Conservation (phyloP, 2,329 filamentous ascomycete genomes). For the Neopestalotiopsis sp. region DNA sequence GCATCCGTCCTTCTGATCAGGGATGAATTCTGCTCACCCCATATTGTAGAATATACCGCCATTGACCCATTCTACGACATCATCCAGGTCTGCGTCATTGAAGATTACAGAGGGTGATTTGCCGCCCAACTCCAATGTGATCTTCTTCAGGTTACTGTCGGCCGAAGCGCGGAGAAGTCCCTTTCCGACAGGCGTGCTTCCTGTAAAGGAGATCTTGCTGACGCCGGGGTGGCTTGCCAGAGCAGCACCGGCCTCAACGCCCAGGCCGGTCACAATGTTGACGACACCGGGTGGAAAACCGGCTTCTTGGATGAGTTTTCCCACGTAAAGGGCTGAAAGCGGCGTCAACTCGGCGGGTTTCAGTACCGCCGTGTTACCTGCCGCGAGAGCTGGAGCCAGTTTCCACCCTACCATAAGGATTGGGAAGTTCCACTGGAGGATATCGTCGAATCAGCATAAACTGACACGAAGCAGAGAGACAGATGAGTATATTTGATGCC, state of each 20-base stretch:
- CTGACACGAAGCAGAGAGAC: too few species aligned
- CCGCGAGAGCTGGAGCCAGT: constrained; percentile 67
- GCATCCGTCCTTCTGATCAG: neutral
- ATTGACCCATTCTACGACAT: constrained; percentile 48
- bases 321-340: constrained; percentile 61
- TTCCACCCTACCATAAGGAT: neutral
- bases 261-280: constrained; percentile 76
- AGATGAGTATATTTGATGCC: too few species aligned
- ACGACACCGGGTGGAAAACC: constrained; percentile 79
- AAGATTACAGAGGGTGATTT: constrained; percentile 61
- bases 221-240: constrained; percentile 71
- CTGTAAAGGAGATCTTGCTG: constrained; percentile 83
- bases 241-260: constrained; percentile 70
- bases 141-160: constrained; percentile 55
- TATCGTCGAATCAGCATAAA: too few species aligned
- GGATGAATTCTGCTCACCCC: neutral
- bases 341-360: constrained; percentile 68
- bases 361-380: constrained; percentile 64
- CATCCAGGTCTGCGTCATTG: constrained; percentile 60
- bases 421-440: neutral
- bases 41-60: constrained; percentile 20
- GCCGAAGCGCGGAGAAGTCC: constrained; percentile 71
- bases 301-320: constrained; percentile 68
- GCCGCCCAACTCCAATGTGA: constrained; percentile 61
- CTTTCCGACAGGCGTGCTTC: constrained; percentile 70